These are phyloP conservation scores for Knoxdaviesia capensis DNA, from an alignment of 2,329 filamentous ascomycete species.

Conservation along the genomic window DNA sequence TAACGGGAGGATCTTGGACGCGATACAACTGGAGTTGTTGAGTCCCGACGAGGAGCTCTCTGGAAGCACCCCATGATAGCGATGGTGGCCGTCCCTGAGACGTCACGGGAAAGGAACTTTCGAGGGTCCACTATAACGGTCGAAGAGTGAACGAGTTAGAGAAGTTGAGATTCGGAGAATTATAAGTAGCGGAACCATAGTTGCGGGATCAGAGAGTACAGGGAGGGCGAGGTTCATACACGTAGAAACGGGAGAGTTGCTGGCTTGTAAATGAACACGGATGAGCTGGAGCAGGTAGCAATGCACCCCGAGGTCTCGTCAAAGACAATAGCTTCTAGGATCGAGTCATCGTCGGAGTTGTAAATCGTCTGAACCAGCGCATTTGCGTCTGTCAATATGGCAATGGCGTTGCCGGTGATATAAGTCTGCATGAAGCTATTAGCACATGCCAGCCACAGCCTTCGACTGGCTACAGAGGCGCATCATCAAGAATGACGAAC, in stretches of 20 bases:
- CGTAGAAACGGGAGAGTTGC: slow-evolving; percentile 15
- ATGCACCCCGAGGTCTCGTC: slow-evolving; percentile 75
- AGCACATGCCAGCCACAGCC: background rate
- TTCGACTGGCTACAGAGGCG: background rate
- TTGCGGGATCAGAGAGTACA: background rate
- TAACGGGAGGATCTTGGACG: slow-evolving; percentile 24
- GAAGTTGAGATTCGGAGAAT: too few relatives aligned
- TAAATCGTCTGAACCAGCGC: slow-evolving; percentile 79
- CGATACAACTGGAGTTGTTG: slow-evolving; percentile 49
- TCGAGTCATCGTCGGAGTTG: slow-evolving; percentile 54
- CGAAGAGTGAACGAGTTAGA: background rate
- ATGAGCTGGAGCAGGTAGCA: slow-evolving; percentile 45
- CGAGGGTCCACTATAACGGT: slow-evolving; percentile 34
- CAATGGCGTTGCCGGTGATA: slow-evolving; percentile 71
- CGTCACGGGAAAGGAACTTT: slow-evolving; percentile 34
- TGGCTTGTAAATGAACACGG: slow-evolving; percentile 62
- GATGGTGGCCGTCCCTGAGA: slow-evolving; percentile 13
- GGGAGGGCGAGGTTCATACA: background rate
- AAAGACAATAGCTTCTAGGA: slow-evolving; percentile 56
- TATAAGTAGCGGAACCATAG: background rate
- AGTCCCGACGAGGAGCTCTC: slow-evolving; percentile 69
- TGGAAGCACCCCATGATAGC: slow-evolving; percentile 71
- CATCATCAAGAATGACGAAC: slow-evolving; percentile 23
- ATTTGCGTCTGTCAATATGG: slow-evolving; percentile 57
- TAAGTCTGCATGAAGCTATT: slow-evolving; percentile 40